Conservation (phyloP, 129 eudicot species). For the Lactuca sativa region DNA sequence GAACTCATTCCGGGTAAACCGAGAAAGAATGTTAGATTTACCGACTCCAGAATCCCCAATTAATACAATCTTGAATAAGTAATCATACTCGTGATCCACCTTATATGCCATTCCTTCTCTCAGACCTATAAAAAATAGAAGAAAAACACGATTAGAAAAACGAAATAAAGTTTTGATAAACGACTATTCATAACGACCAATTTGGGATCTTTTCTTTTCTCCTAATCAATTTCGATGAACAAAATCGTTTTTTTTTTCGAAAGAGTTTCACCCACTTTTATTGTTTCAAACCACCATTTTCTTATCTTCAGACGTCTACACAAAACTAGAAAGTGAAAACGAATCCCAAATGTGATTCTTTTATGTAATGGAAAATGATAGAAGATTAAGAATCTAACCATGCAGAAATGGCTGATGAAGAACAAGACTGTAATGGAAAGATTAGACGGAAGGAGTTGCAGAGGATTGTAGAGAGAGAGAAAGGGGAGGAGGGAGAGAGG, state of each 20-base stretch:
- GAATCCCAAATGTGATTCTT: slow-evolving; percentile 11
- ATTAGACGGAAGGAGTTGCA: slow-evolving; percentile 21
- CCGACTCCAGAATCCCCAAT: slow-evolving; percentile 97
- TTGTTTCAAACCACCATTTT: slow-evolving; percentile 13
- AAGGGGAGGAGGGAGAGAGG: slow-evolving; percentile 11
- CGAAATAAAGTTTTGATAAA: not conserved
- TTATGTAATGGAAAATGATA: not conserved
- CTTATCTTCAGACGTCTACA: not conserved
- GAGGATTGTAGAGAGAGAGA: slow-evolving; percentile 24
- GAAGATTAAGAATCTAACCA: slow-evolving; percentile 25
- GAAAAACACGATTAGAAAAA: not conserved
- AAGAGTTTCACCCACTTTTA: not conserved
- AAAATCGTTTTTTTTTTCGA: not conserved
- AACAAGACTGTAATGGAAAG: slow-evolving; percentile 5
- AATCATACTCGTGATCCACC: slow-evolving; percentile 92
- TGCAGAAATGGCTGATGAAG: slow-evolving; percentile 24
- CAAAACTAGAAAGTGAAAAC: not conserved
- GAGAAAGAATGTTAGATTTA: slow-evolving; percentile 84
- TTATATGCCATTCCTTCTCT: slow-evolving; percentile 70
- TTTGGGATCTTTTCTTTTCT: not conserved
- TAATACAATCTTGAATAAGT: slow-evolving; percentile 77
- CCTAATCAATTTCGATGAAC: not conserved
- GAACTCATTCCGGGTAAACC: slow-evolving; percentile 89
- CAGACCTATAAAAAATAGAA: slow-evolving; percentile 27
- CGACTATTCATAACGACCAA: not conserved